phyloP scores from a whole-genome alignment of 2,329 filamentous ascomycete genomes.

The Paecilomyces formosus region DNA sequence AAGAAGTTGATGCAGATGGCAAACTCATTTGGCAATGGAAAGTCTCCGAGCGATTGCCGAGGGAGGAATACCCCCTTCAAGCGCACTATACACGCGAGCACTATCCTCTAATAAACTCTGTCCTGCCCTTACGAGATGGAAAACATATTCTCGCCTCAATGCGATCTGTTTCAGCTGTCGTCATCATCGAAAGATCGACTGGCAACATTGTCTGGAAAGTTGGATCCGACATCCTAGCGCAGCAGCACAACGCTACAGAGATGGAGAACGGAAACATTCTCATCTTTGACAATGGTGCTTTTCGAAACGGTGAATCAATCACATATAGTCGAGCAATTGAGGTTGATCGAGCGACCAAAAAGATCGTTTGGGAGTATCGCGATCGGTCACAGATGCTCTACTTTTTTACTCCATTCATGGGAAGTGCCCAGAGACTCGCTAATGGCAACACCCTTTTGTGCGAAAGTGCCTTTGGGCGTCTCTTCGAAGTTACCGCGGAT shows the following conservation, averaged over 20 bases:
- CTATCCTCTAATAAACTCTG: slow-evolving; percentile 41
- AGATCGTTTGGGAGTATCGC: slow-evolving; percentile 39
- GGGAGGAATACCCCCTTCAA: slow-evolving; percentile 32
- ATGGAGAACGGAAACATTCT: slow-evolving; percentile 36
- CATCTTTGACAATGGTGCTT: slow-evolving; percentile 42
- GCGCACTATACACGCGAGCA: slow-evolving; percentile 17
- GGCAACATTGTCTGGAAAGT: slow-evolving; percentile 39
- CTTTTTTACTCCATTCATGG: slow-evolving; percentile 44
- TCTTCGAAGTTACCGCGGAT: slow-evolving; percentile 38
- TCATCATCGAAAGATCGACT: slow-evolving; percentile 35
- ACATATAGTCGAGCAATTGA: slow-evolving; percentile 38
- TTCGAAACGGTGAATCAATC: slow-evolving; percentile 31
- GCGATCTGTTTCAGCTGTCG: slow-evolving; percentile 34
- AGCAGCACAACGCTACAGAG: slow-evolving; percentile 40
- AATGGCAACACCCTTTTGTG: slow-evolving; percentile 39
- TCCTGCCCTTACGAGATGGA: slow-evolving; percentile 31
- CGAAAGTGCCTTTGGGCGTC: slow-evolving; percentile 37
- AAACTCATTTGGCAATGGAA: slow-evolving; percentile 39
- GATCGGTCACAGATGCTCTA: slow-evolving; percentile 30
- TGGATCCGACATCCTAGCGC: slow-evolving; percentile 31
- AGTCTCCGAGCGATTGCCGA: slow-evolving; percentile 34
- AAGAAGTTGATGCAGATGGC: slow-evolving; percentile 31
- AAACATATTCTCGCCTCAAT: slow-evolving; percentile 37
- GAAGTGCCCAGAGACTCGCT: slow-evolving; percentile 34
- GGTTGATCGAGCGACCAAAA: slow-evolving; percentile 29